Percentiles rank a stretch among this genome's conserved stretches.
Conservation (phyloP, 1,139 yeast species). For the Magnusiomyces paraingens region DNA sequence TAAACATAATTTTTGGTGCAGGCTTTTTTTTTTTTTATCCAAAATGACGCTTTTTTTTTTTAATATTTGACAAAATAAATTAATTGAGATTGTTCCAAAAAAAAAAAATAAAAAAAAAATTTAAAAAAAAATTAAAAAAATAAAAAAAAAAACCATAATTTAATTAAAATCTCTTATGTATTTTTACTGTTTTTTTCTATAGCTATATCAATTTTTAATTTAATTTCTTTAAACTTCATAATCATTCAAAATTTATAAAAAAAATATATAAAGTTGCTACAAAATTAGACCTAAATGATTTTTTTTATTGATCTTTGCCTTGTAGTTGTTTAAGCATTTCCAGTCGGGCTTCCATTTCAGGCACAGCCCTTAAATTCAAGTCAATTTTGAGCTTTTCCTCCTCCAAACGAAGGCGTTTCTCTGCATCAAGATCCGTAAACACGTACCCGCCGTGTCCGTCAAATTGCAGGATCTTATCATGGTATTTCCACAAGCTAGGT, state of each 20-base stretch:
- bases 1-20: not conserved
- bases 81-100: no score
- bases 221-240: no score
- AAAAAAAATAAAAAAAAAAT: not conserved
- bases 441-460: slow-evolving; percentile 76
- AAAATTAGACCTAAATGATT: not conserved
- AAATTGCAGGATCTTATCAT: slow-evolving; percentile 71
- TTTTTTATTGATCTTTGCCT: not conserved
- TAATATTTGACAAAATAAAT: no score
- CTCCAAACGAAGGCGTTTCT: slow-evolving; percentile 59
- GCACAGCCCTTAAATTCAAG: slow-evolving; percentile 58
- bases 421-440: slow-evolving; percentile 64
- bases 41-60: not conserved
- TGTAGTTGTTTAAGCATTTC: slow-evolving; percentile 26
- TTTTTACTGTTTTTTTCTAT: not conserved
- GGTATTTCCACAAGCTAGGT: slow-evolving; percentile 90
- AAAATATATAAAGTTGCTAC: no score
- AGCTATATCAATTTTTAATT: not conserved
- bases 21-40: not conserved
- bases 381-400: slow-evolving; percentile 65
- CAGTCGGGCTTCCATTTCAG: slow-evolving; percentile 56
- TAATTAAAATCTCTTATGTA: not conserved
- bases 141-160: not conserved
- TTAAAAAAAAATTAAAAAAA: not conserved
- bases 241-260: not conserved